phyloP scores from a whole-genome alignment of 2,329 filamentous ascomycete genomes.

The Ophiocordyceps camponoti-rufipedis region DNA sequence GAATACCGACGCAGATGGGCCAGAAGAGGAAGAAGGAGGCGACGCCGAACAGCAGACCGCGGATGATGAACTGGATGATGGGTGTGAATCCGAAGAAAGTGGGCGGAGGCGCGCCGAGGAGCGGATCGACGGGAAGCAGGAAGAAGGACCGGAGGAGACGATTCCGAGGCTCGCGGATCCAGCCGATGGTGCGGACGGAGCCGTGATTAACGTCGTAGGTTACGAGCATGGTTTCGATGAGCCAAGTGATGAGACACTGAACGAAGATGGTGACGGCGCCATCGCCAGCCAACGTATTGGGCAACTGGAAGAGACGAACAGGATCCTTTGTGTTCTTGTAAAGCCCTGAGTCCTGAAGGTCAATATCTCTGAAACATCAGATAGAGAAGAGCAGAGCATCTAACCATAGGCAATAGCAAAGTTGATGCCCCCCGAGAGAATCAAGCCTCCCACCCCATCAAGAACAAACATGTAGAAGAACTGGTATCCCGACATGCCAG shows the following conservation, averaged over 20 bases:
- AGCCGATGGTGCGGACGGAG: constrained; percentile 27
- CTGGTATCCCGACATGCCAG: constrained; percentile 22
- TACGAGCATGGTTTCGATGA: constrained; percentile 28
- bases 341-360: too few relatives aligned
- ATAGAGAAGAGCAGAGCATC: constrained; percentile 5
- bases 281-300: constrained; percentile 30
- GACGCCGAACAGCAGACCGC: constrained; percentile 12
- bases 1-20: constrained; percentile 22
- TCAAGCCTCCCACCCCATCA: constrained; percentile 25
- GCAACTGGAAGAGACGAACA: constrained; percentile 28
- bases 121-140: constrained; percentile 12
- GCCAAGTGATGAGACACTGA: constrained; percentile 32
- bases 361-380: too few relatives aligned
- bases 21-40: constrained; percentile 24
- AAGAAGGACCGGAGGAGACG: constrained; percentile 23
- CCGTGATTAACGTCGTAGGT: constrained; percentile 25
- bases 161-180: constrained; percentile 16
- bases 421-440: constrained; percentile 31
- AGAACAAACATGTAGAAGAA: constrained; percentile 28
- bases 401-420: constrained; percentile 32
- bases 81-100: neutral
- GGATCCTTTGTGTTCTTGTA: constrained; percentile 9
- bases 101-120: neutral
- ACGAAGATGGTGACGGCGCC: constrained; percentile 31
- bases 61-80: constrained; percentile 11